Conservation (phyloP, 176 grass and related monocot genomes). For the Aechmea fasciata region DNA sequence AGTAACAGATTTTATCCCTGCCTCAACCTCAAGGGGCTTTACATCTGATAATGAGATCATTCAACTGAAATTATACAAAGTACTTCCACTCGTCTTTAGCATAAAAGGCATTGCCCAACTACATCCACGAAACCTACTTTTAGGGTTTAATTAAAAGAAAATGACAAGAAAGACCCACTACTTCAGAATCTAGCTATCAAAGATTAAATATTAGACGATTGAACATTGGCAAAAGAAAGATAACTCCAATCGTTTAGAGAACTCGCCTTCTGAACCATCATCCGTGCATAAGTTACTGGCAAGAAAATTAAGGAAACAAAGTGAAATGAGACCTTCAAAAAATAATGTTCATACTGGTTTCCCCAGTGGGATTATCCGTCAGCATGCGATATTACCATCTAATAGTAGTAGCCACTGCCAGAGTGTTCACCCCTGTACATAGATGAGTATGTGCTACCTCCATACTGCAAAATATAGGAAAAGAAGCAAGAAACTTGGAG, state of each 20-base stretch:
- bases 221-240: neutral
- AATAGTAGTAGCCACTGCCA: conserved; percentile 31
- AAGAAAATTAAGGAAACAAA: conserved; percentile 7
- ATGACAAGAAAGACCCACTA: neutral
- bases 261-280: conserved; percentile 8
- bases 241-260: neutral
- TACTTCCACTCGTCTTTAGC: conserved; percentile 3
- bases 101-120: neutral
- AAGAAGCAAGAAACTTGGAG: conserved; percentile 2
- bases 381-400: conserved; percentile 13
- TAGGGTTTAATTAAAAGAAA: neutral
- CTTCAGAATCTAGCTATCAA: neutral
- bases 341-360: neutral
- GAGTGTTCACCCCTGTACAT: conserved; percentile 30
- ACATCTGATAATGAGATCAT: neutral
- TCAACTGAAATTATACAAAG: neutral
- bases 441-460: conserved; percentile 20
- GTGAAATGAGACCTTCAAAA: neutral
- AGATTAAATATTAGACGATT: neutral
- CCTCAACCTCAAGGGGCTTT: neutral
- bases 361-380: neutral
- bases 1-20: neutral
- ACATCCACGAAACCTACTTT: neutral
- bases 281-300: conserved; percentile 4
- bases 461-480: conserved; percentile 25